Evolutionary conservation across 2,329 filamentous ascomycete genomes (phyloP), one percentile per base, ranked within the genome.

Genomic region (Waltergamsia citrina): DNA sequence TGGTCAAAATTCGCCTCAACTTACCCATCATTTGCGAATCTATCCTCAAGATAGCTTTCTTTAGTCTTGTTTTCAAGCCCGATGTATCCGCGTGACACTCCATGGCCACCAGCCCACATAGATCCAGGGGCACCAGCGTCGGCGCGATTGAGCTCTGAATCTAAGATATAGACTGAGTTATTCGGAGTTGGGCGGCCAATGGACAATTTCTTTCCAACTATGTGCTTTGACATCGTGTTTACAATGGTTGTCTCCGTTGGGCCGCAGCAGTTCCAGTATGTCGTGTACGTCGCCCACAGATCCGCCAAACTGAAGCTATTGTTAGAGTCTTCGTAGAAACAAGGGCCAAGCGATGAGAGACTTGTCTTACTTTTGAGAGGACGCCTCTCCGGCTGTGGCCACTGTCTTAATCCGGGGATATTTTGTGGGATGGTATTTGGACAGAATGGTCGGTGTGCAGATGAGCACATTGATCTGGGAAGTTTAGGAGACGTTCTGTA

Each of bases 141-240:
- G 5, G 65, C 60, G 1, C 60, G 63, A 10, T 37, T 29, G 26
- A 53, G 49, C 4, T 45, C 21, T 2, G 60, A 45, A 30, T 67
- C 63, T 7, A 71, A 49, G 6, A 71, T 49, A 37, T 69, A 69
- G 8, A 67, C 57, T 16, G 51, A 63, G n/a, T 60, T 70, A 46
- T 71, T 71, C 11, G 67, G 62, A 3, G 63, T 57, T 0, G 65
- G 66, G 29, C 43, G 56, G 4, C 67, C 67, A 35, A 71, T 69
- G 0, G 63, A 60, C 8, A 71, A 44, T 4, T 50, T 48, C 24
- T 45, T 44, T 2, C 63, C 62, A 0, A 55, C 46, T 14, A 45
- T 44, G 41, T 70, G 65, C 24, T 49, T 47, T 38, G 65, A 58
- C 38, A 61, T 60, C 3, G 66, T 65, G 46, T 71, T 69, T 24